Evolutionary conservation across 805 yeast genomes (phyloP).

Genomic region (Metschnikowia kofuensis): DNA sequence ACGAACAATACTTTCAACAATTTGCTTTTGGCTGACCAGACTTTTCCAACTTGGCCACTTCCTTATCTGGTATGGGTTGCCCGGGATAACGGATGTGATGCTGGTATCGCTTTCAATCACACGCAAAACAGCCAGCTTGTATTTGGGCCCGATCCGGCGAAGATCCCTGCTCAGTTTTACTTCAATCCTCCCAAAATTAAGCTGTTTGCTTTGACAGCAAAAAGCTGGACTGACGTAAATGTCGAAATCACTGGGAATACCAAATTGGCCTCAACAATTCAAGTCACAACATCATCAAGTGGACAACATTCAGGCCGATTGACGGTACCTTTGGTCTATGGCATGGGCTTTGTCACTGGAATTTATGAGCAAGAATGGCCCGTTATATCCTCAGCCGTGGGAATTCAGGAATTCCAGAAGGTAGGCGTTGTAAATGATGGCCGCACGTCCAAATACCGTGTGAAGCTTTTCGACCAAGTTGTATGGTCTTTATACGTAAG

Average conservation of each 20-base stretch:
- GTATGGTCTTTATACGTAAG: constrained; percentile 69
- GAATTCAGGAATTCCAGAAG: constrained; percentile 50
- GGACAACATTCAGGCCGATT: constrained; percentile 33
- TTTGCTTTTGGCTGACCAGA: constrained; percentile 62
- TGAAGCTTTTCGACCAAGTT: constrained; percentile 51
- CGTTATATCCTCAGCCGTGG: constrained; percentile 57
- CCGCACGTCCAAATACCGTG: constrained; percentile 49
- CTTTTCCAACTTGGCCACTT: constrained; percentile 74
- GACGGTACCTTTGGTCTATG: constrained; percentile 67
- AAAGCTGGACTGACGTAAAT: constrained; percentile 21
- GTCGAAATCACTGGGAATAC: constrained; percentile 25
- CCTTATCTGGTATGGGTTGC: constrained; percentile 76
- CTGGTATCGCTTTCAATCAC: constrained; percentile 69
- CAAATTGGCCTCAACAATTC: constrained; percentile 32
- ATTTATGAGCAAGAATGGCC: constrained; percentile 25
- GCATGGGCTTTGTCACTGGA: constrained; percentile 79
- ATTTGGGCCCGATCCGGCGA: constrained; percentile 60
- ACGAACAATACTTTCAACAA: constrained; percentile 82
- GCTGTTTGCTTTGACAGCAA: constrained; percentile 49
- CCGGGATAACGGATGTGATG: constrained; percentile 41
- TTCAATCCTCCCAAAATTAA: constrained; percentile 67
- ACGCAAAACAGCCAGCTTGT: constrained; percentile 58
- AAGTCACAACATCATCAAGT: constrained; percentile 11
- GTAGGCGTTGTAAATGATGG: constrained; percentile 26
- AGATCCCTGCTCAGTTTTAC: constrained; percentile 54